A percentile compares a stretch with the other conserved stretches of the same genome.
Evolutionary conservation across 1,284 basidiomycete species (phyloP).

Genomic region (Phellinidium pouzarii): DNA sequence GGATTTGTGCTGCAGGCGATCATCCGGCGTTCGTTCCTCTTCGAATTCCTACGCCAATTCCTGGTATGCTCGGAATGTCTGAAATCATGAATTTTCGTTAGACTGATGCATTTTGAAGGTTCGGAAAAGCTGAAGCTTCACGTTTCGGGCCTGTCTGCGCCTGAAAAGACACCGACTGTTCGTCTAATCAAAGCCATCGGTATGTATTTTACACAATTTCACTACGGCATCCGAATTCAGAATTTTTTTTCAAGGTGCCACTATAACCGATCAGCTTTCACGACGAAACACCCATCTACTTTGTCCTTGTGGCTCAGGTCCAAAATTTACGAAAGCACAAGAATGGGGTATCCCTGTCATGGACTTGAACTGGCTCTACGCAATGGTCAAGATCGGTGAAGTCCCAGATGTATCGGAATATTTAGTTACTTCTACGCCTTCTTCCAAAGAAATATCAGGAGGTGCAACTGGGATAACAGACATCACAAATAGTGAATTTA

Average conservation of each 20-base stretch:
- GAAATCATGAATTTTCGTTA: background rate
- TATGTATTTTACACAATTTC: slow-evolving; percentile 5
- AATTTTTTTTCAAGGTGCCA: slow-evolving; percentile 40
- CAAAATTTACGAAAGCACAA: slow-evolving; percentile 65
- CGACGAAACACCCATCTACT: slow-evolving; percentile 62
- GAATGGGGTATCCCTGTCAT: slow-evolving; percentile 66
- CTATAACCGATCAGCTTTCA: slow-evolving; percentile 50
- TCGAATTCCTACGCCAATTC: slow-evolving; percentile 42
- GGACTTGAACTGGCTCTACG: slow-evolving; percentile 53
- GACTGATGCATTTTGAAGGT: slow-evolving; percentile 30
- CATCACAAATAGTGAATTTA: slow-evolving; percentile 30
- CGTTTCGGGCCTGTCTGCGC: slow-evolving; percentile 52
- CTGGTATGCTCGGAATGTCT: slow-evolving; percentile 33
- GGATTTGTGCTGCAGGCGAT: slow-evolving; percentile 51
- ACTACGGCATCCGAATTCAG: background rate
- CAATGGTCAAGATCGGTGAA: slow-evolving; percentile 40
- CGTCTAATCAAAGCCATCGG: slow-evolving; percentile 11
- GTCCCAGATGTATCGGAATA: slow-evolving; percentile 32
- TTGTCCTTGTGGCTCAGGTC: slow-evolving; percentile 59
- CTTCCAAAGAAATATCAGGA: slow-evolving; percentile 20
- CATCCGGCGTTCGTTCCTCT: slow-evolving; percentile 61
- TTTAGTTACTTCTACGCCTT: slow-evolving; percentile 21
- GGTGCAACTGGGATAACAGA: slow-evolving; percentile 31
- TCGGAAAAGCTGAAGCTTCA: slow-evolving; percentile 50
- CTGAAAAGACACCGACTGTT: slow-evolving; percentile 12